Base-by-base conservation (phyloP, 768 basidiomycete species). In the Rhodotorula sphaerocarpa region DNA sequence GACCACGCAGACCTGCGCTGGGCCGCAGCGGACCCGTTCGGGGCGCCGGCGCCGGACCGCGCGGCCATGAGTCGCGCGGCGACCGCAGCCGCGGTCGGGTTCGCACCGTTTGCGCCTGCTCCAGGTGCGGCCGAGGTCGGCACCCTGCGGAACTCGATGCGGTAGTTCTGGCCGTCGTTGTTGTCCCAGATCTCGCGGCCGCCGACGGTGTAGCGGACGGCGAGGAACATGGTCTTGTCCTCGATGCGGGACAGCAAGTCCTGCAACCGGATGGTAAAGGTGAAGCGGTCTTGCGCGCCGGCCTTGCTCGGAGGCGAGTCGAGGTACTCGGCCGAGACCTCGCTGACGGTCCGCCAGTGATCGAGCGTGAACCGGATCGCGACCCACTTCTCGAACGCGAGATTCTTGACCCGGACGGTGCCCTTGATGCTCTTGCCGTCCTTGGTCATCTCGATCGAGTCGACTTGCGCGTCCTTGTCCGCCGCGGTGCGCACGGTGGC, bases 331-430 rank as follows among this genome's bases (percentile, higher is more conserved):
- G 85, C 92, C 1, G 84, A 82, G 61, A 95, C 88, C 75, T 97
- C 93, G 75, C 86, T 87, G 61, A 89, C 92, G 50, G 93, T 99
- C 75, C 90, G 89, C 93, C 93, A 97, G 69, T 79, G 80, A 74
- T 97, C 93, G 70, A 92, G 82, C 2, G 93, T 96, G 75, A 95
- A 97, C 33, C 93, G 83, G 30, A 90, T 82, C 12, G 84, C 86
- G 55, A 97, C 80, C 79, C 82, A 82, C 77, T 96, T 97, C 71
- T 86, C 80, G 76, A 84, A 97, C 11, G 89, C 83, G 53, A 96
- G 73, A 74, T 97, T 96, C 70, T 84, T 81, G 61, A 93, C 87
- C 50, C 84, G 82, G 47, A 90, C 81, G 44, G 78, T 79, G 30
- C 93, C 93, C n/a, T 80, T 75, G 55, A 96, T 80, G 58, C 78